phyloP scores from a whole-genome alignment of 1,139 yeast species.

The Pichia sp. region DNA sequence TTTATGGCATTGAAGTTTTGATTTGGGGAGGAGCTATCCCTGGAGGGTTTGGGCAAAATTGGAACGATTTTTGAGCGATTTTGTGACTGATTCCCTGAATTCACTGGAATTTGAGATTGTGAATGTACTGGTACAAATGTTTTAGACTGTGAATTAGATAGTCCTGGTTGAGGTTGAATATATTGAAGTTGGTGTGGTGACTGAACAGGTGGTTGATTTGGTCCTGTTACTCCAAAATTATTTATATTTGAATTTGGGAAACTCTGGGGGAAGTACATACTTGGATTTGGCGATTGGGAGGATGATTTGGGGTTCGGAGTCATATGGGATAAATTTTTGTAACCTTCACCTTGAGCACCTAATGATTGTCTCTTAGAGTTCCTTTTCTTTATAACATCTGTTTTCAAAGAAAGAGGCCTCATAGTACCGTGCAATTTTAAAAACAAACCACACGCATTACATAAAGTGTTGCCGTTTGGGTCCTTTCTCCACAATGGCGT shows the following conservation, averaged over 20 bases:
- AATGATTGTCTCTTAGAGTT: slow-evolving; percentile 37
- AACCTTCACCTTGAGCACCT: slow-evolving; percentile 20
- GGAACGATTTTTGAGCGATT: slow-evolving; percentile 31
- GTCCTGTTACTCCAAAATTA: slow-evolving; percentile 4
- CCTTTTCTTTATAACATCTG: slow-evolving; percentile 55
- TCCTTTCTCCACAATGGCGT: slow-evolving; percentile 61
- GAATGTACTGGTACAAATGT: slow-evolving; percentile 7
- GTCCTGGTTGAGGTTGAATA: slow-evolving; percentile 8
- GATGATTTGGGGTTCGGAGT: slow-evolving; percentile 2
- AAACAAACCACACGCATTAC: slow-evolving; percentile 60
- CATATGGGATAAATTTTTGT: slow-evolving; percentile 13
- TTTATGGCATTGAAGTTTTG: slow-evolving; percentile 19
- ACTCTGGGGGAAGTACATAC: slow-evolving; percentile 21
- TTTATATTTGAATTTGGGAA: slow-evolving; percentile 16
- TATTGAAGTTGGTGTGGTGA: slow-evolving; percentile 2
- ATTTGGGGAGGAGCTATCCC: slow-evolving; percentile 19
- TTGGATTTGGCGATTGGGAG: slow-evolving; percentile 11
- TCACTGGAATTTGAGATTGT: slow-evolving; percentile 1
- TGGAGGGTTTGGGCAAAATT: slow-evolving; percentile 32
- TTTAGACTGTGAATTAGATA: slow-evolving; percentile 1
- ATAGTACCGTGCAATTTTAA: slow-evolving; percentile 55
- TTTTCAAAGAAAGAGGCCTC: slow-evolving; percentile 52
- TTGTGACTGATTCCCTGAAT: background rate
- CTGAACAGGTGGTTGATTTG: background rate
- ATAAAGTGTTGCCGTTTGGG: slow-evolving; percentile 51